These are phyloP conservation scores for Pterocarpus macrocarpus DNA, from an alignment of 306 rosid species.

Conservation along the genomic window DNA sequence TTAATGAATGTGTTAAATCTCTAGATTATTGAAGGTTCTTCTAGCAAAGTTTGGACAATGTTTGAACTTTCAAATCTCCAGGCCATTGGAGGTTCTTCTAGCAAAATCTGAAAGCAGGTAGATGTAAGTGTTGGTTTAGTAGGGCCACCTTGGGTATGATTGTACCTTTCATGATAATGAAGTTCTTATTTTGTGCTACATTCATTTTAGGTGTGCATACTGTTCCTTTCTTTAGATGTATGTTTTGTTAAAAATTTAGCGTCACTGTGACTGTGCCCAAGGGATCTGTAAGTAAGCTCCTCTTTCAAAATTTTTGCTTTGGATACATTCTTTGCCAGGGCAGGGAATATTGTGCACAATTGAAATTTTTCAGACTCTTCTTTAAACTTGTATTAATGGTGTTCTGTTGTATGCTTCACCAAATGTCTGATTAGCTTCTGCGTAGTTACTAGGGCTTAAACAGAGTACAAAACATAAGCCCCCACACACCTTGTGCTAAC, in stretches of 20 bases:
- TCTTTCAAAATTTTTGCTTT: conserved; percentile 10
- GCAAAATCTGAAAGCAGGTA: conserved; percentile 20
- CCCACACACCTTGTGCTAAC: background rate
- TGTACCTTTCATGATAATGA: conserved; percentile 22
- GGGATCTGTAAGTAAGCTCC: conserved; percentile 21
- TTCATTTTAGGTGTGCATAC: conserved; percentile 8
- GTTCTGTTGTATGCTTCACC: background rate
- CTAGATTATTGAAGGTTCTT: conserved; percentile 1
- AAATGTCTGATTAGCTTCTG: conserved; percentile 1
- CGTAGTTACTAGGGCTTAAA: conserved; percentile 10
- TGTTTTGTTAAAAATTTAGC: conserved; percentile 33
- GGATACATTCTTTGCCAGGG: conserved; percentile 12
- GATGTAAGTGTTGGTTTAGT: conserved; percentile 8
- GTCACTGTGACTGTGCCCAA: conserved; percentile 13
- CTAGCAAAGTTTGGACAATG: background rate
- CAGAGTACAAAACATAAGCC: background rate
- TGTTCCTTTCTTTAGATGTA: background rate
- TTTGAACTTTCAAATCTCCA: background rate
- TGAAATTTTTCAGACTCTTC: conserved; percentile 4
- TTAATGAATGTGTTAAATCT: conserved; percentile 11
- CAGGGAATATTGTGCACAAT: conserved; percentile 24
- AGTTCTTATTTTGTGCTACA: conserved; percentile 23
- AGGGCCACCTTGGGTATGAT: background rate
- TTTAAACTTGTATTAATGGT: conserved; percentile 13
- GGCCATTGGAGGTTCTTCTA: conserved; percentile 20